Base-by-base conservation (phyloP, 345 rosid species). In the Carallia pectinifolia region DNA sequence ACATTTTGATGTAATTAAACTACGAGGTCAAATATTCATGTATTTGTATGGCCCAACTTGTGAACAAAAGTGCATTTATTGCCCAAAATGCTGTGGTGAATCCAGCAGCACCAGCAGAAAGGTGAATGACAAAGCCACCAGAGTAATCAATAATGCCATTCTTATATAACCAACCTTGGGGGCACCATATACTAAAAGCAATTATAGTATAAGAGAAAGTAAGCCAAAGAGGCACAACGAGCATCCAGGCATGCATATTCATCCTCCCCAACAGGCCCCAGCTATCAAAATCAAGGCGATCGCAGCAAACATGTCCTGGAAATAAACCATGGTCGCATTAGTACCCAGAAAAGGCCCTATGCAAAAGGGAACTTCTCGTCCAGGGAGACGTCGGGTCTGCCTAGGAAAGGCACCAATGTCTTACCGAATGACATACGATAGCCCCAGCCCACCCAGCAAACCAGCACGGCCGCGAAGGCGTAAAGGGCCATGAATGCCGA, bases 371-470 rank as follows among this genome's bases (percentile, higher is more conserved):
- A 85, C 4, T 80, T 68, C 36, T 84, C 73, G 76, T 81, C 82
- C 68, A 87, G 48, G 12, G 89, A 54, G 5, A 83, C 53, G 33
- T 85, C 67, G 0, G 91, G 91, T 60, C 47, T 33, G 29, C 89
- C 88, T 1, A 81, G 63, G 82, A 89, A 81, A 1, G 68, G 77
- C 29, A 82, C 54, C 61, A 78, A 67, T 27, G 68, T n/a, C 36
- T 70, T 44, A 6, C 91, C 94, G 10, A 89, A 89, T 0, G 89
- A 53, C 83, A 86, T 81, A 0, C 69, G 79, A 77, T 85, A 85
- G 6, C 87, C 89, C 89, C 94, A 89, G 2, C 83, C 79, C n/a
- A 89, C 88, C 91, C 91, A 89, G 65, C 91, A 87, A 1, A 89
- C 71, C 4, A 87, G 78, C 17, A 87, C 88, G 38, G 87, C 82